Evolutionary conservation across 495 filamentous ascomycete species (phyloP), one percentile per base, ranked within the genome.

Genomic region (Rhizodiscina lignyota): DNA sequence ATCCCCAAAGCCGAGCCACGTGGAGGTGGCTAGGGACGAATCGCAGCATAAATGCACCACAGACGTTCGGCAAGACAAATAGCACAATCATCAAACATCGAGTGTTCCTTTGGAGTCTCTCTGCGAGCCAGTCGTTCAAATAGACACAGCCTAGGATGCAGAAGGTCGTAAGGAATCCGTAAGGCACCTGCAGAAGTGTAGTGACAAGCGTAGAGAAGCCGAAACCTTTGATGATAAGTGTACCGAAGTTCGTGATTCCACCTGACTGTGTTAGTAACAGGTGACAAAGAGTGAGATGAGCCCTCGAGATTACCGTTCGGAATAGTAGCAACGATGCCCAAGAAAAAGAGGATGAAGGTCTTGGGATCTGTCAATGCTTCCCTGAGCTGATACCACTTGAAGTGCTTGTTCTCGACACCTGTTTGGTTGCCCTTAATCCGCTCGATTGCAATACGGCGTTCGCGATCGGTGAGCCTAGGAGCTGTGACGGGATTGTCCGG

Each of bases 391-490:
- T 38, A 41, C 17, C 35, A 19, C 42, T 74, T 70, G 24, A 74
- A 53, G 40, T 52, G 59, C 40, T 69, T 61, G 41, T 61, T 66
- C 28, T 65, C 45, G 1, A 70, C 59, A 3, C 67, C 69, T 0
- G 59, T 69, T 46, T 70, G 63, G 0, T 65, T 60, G 36, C 51
- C 62, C 1, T 66, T 52, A 15, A 71, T 42, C 4, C 68, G 54
- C 37, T 72, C 69, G 3, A 70, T 60, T 0, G 67, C 66, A 0
- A 69, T 61, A n/a, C 63, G 39, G 16, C 62, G 47, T 39, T 74
- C 66, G 16, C 63, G 58, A 0, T 52, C 44, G 0, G 59, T 63
- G n/a, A 70, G 42, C 38, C 70, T 68, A 64, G 62, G 68, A 0
- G 69, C 68, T 1, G 6, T 6, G 30, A 33, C 16, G 6, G 30